Percentiles rank a stretch among this genome's conserved stretches.
phyloP scores from a whole-genome alignment of 2,329 filamentous ascomycete species.

The Verticillium longisporum region DNA sequence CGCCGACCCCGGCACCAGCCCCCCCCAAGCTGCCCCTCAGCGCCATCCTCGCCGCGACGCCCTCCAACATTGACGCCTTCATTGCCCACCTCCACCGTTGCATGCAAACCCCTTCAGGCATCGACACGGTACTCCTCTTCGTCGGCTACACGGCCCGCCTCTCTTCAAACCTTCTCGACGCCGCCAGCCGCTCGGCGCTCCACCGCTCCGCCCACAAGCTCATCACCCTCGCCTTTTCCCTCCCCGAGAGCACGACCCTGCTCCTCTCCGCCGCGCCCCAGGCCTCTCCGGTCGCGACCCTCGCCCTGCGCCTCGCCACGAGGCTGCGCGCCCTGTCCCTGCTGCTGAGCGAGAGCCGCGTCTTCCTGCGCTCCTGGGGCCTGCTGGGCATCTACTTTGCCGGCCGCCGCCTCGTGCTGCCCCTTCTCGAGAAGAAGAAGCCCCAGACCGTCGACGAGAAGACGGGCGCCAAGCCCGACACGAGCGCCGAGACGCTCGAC shows the following conservation, averaged over 20 bases:
- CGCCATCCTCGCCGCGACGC: conserved; percentile 25
- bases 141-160: conserved; percentile 61
- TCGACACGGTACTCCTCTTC: conserved; percentile 63
- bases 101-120: conserved; percentile 60
- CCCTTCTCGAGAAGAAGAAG: conserved; percentile 19
- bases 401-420: conserved; percentile 41
- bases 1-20: conserved; percentile 15
- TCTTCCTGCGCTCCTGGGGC: conserved; percentile 71
- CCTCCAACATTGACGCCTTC: conserved; percentile 42
- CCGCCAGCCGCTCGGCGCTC: conserved; percentile 51
- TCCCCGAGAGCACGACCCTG: conserved; percentile 43
- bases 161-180: conserved; percentile 40
- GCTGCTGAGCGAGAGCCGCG: conserved; percentile 64
- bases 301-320: conserved; percentile 40
- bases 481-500: conserved; percentile 29
- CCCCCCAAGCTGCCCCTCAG: conserved; percentile 17
- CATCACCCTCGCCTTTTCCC: conserved; percentile 42
- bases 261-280: conserved; percentile 31
- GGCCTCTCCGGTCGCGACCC: conserved; percentile 29
- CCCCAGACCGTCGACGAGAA: conserved; percentile 16
- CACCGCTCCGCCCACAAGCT: conserved; percentile 43
- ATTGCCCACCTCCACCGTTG: conserved; percentile 53
- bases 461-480: conserved; percentile 27
- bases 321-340: conserved; percentile 55
- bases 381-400: conserved; percentile 68